Conservation (phyloP, 352 stramenopile species). For the Phytophthora cryptogea region DNA sequence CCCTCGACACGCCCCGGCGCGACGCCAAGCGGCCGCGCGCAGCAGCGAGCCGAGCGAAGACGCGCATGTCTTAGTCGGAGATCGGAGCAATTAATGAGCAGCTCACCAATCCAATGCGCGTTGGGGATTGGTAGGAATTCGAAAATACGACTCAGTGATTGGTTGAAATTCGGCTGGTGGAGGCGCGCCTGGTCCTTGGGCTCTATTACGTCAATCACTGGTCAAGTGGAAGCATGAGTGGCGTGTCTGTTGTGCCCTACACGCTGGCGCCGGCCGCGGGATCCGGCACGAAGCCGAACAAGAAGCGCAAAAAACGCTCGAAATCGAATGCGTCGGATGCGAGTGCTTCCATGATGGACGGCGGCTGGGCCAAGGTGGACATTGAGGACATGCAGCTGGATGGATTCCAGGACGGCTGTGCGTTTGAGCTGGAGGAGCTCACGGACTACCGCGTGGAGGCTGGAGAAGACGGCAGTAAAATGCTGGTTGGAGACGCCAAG, state of each 20-base stretch:
- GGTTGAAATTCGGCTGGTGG: conserved; percentile 33
- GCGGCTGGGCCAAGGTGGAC: conserved; percentile 71
- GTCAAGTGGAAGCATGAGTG: conserved; percentile 37
- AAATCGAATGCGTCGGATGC: conserved; percentile 6
- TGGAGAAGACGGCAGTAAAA: conserved; percentile 55
- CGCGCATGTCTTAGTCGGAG: conserved; percentile 22
- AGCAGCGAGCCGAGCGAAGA: conserved; percentile 21
- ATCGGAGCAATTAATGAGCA: conserved; percentile 7
- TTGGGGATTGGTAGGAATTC: conserved; percentile 1
- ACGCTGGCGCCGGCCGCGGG: conserved; percentile 25
- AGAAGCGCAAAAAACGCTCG: conserved; percentile 72
- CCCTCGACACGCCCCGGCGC: background rate
- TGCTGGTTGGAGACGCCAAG: conserved; percentile 44
- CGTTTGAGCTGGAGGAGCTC: conserved; percentile 86
- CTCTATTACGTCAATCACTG: conserved; percentile 11
- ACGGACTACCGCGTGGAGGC: conserved; percentile 76
- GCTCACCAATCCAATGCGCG: background rate
- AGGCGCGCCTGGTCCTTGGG: conserved; percentile 10
- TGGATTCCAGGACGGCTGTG: conserved; percentile 84
- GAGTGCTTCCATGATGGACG: conserved; percentile 8
- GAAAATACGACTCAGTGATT: conserved; percentile 13
- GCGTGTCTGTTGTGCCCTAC: conserved; percentile 42
- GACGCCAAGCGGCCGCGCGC: conserved; percentile 13
- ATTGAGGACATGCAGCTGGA: conserved; percentile 78
- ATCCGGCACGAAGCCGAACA: conserved; percentile 34